Evolutionary conservation across 2,329 filamentous ascomycete genomes (phyloP), one percentile per base, ranked within the genome.

Genomic region (Aspergillus jensenii): DNA sequence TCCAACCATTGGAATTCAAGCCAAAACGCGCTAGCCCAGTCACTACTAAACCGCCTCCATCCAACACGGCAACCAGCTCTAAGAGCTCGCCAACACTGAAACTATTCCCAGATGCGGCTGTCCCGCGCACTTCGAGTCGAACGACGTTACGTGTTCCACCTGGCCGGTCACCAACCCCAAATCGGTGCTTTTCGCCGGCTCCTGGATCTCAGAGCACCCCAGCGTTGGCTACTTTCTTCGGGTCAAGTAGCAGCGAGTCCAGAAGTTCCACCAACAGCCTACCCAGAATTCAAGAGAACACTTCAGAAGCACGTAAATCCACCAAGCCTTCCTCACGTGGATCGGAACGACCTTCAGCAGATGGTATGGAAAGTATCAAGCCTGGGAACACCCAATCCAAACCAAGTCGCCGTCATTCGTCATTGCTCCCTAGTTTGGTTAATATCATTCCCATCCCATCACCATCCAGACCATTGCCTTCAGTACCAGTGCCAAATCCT

Each of bases 361-460:
- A 45, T 21, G 27, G 25, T 11, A 23, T 35, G 8, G 37, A 21
- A 6, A 59, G 46, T 31, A 55, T 56, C 27, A 44, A 48, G 3
- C 23, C 48, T 25, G 45, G 58, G 19, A 52, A 45, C 12, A 40
- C 55, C 2, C 50, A 59, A 33, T 47, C 35, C 14, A 59, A 62
- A 47, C 48, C 33, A 23, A 59, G 52, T 19, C 43, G 60, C 33
- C 68, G 66, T 7, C 64, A 64, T 11, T 52, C 64, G 4, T 71
- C 70, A 0, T 45, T 71, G 41, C 66, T 67, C 5, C 60, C 68
- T 56, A 64, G 64, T 15, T 63, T 68, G 0, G 63, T 74, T 15
- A 62, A 74, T 37, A 63, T 69, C 14, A 71, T 73, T 39, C 70
- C 73, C 60, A 66, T 73, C 19, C 74, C 74, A 15, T 71, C 73